These are phyloP conservation scores for Aureoboletus auriporus DNA, from an alignment of 768 basidiomycete genomes.

Conservation along the genomic window DNA sequence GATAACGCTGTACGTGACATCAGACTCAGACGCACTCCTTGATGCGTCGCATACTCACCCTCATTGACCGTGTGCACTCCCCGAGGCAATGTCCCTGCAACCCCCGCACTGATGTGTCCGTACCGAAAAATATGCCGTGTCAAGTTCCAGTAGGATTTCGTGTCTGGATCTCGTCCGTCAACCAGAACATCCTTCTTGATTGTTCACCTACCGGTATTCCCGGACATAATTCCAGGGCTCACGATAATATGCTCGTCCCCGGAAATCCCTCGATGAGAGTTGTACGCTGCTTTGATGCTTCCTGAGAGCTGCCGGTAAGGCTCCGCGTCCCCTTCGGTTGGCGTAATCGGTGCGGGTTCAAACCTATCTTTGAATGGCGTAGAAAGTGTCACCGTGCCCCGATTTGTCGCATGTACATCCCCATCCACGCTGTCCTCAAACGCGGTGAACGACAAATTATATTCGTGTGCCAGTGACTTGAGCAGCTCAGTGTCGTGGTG, in stretches of 20 bases:
- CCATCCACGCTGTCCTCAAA: constrained; percentile 42
- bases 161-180: constrained; percentile 29
- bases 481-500: constrained; percentile 42
- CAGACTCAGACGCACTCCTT: neutral
- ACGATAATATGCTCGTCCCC: constrained; percentile 37
- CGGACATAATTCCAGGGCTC: constrained; percentile 53
- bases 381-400: constrained; percentile 47
- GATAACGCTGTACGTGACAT: constrained; percentile 32
- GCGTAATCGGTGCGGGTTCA: constrained; percentile 68
- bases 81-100: constrained; percentile 27
- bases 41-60: constrained; percentile 36
- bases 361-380: constrained; percentile 44
- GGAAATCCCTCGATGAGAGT: constrained; percentile 40
- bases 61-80: constrained; percentile 73
- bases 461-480: constrained; percentile 41
- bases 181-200: neutral
- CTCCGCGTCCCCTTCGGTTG: constrained; percentile 27
- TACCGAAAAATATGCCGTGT: constrained; percentile 69
- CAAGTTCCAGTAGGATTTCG: constrained; percentile 43
- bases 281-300: constrained; percentile 60
- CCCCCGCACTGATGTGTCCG: constrained; percentile 31
- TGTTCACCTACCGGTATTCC: constrained; percentile 41
- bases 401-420: constrained; percentile 28
- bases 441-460: constrained; percentile 56
- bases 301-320: constrained; percentile 55